Evolutionary conservation across 495 filamentous ascomycete genomes (phyloP), one percentile per base, ranked within the genome.

Genomic region (Letharia lupina): DNA sequence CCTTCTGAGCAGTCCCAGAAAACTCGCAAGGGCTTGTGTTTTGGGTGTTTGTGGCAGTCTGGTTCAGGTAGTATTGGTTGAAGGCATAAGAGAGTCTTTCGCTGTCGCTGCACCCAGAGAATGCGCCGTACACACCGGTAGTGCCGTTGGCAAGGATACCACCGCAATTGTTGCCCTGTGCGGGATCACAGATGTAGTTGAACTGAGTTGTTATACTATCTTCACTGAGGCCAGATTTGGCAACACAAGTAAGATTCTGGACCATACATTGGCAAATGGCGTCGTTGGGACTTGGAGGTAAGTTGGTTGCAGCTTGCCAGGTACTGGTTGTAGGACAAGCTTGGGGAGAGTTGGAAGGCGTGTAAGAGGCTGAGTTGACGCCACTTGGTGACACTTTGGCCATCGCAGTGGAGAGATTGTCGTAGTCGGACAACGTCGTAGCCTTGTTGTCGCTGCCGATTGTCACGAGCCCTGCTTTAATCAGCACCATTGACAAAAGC

Each of bases 241-340:
- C 84, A n/a, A 84, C 81, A 77, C 94, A 98, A 48, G 79, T 80
- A 7, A 93, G 78, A 39, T 84, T 81, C 23, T 79, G 76, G 72
- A 82, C 77, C 90, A 97, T 93, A 84, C 94, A 98, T 45, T 77
- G 73, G 80, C 94, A 98, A 23, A 95, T 82, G 23, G 78, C 70
- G 41, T 78, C 65, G 73, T 97, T 89, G 9, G 90, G 91, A 28
- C 84, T 86, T 4, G 94, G 94, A 15, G 94, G 94, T 8, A 97
- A 86, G 23, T 77, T 77, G 63, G 80, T 79, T 48, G 84, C 78
- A 45, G 91, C 93, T 61, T 78, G 71, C 94, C 94, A 98, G 71
- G 76, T 72, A 42, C 75, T 70, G 31, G 86, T 78, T 15, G 79
- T 78, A 16, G 94, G 94, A 80, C 94, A 98, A 61, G 80, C 76